These are phyloP conservation scores for Mycena floridula DNA, from an alignment of 768 basidiomycete species.

Conservation along the genomic window DNA sequence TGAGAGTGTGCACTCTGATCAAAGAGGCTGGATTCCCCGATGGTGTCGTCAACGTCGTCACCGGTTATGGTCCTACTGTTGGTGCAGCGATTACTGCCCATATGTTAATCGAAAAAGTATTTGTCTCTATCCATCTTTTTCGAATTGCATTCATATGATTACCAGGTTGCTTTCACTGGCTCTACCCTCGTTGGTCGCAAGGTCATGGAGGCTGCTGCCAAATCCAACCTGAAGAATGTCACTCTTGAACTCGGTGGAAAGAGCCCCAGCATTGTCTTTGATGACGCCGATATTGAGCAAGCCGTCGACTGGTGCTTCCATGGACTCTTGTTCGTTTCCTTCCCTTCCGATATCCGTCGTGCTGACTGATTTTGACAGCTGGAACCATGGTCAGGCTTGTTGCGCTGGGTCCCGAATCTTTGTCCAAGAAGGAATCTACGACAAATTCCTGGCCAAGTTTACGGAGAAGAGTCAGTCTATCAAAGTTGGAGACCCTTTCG, in stretches of 20 bases:
- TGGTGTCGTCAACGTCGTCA: constrained; percentile 65
- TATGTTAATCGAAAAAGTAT: constrained; percentile 61
- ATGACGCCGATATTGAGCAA: constrained; percentile 67
- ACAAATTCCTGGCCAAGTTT: constrained; percentile 64
- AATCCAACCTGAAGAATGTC: constrained; percentile 79
- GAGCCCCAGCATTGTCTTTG: constrained; percentile 65
- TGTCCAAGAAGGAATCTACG: constrained; percentile 75
- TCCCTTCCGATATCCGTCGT: not conserved
- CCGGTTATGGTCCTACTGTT: constrained; percentile 64
- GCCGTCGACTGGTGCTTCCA: constrained; percentile 66
- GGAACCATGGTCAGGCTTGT: constrained; percentile 74
- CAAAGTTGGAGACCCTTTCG: constrained; percentile 72
- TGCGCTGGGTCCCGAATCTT: constrained; percentile 80
- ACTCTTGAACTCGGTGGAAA: constrained; percentile 82
- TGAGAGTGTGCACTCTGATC: constrained; percentile 35
- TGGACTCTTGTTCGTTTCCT: constrained; percentile 61
- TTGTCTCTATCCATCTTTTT: not conserved
- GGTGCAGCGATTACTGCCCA: constrained; percentile 70
- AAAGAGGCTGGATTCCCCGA: constrained; percentile 53
- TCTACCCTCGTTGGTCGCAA: constrained; percentile 75
- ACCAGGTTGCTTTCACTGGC: constrained; percentile 81
- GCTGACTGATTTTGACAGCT: constrained; percentile 33
- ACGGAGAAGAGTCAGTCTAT: constrained; percentile 44
- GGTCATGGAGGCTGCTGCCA: constrained; percentile 73
- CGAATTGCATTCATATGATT: not conserved